phyloP scores from a whole-genome alignment of 768 basidiomycete species.

The Pleurotus sapidus region DNA sequence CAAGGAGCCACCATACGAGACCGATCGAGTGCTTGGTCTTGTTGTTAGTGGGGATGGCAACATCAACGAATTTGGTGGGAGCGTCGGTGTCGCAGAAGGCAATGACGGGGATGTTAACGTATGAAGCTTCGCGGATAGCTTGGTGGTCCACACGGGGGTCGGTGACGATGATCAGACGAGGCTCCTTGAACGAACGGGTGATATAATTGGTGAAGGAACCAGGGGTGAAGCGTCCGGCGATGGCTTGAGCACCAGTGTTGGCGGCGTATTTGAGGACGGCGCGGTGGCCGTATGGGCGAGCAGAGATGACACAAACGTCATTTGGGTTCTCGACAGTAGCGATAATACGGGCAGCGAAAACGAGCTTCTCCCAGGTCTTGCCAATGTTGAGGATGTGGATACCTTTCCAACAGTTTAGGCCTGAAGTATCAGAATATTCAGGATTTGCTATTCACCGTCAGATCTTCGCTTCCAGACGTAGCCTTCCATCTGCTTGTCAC shows the following conservation, averaged over 20 bases:
- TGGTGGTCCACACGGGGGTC: conserved; percentile 99
- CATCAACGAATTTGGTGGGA: conserved; percentile 95
- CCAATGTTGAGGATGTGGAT: conserved; percentile 98
- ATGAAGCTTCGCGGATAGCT: conserved; percentile 99
- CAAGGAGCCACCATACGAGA: conserved; percentile 96
- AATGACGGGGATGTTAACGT: conserved; percentile 99
- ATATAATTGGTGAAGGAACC: conserved; percentile 99
- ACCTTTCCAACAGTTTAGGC: conserved; percentile 44
- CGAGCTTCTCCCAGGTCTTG: conserved; percentile 99
- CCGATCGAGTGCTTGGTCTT: conserved; percentile 97
- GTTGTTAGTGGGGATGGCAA: conserved; percentile 99
- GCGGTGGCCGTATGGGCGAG: conserved; percentile 98
- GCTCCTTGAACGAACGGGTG: conserved; percentile 99
- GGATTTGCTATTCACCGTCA: conserved; percentile 67
- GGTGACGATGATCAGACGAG: conserved; percentile 96
- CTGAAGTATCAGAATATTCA: conserved; percentile 8
- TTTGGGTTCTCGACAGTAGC: conserved; percentile 98
- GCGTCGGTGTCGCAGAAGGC: conserved; percentile 99
- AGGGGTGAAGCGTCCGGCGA: conserved; percentile 98
- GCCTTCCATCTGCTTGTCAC: conserved; percentile 98
- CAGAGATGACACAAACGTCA: conserved; percentile 97
- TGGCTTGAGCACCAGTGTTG: conserved; percentile 97
- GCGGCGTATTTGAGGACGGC: conserved; percentile 98
- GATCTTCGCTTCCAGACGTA: conserved; percentile 97
- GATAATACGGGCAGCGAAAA: conserved; percentile 96